Base-by-base conservation (phyloP, 805 yeast genomes). In the Teunomyces aglyptinius region DNA sequence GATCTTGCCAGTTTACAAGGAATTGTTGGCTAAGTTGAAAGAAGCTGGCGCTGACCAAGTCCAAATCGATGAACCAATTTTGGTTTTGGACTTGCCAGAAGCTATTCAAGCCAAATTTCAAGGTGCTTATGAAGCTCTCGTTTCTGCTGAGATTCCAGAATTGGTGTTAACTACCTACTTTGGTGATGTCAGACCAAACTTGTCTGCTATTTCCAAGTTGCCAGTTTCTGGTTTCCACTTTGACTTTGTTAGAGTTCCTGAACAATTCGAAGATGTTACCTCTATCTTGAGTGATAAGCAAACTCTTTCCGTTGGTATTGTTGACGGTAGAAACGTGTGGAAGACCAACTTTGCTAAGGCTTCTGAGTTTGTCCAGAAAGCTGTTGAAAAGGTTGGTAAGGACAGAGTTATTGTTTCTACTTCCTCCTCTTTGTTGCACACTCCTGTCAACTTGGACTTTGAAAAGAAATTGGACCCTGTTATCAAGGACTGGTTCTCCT, bases 311-410 rank as follows among this genome's bases (percentile, higher is more conserved):
- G 96, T 86, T 57, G 99, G 99, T 89, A 82, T 94, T 63, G 91
- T 94, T 65, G 95, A 90, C 65, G 99, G 99, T 77, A 90, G 99
- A 83, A 94, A 94, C 85, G 89, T 94, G 77, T 94, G 99, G 99
- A 94, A 94, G 83, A 86, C 96, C 73, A 86, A 94, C 80, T 89
- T 86, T 67, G 71, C 94, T 65, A 83, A 83, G 76, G 95, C 99
- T 58, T 76, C 90, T 66, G 87, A 75, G 54, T 68, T 86, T 55
- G 96, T 89, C 62, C 77, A 85, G 69, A 79, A 82, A 73, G 97
- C 96, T 60, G 79, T 89, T 65, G 83, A 74, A 58, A 85, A 85
- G 77, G 76, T 94, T 60, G 97, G 97, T 71, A 77, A 81, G 54
- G 91, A 86, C 62, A 84, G 88, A 72, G 94, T 89, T 57, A 71